Percentiles rank a stretch among this genome's conserved stretches.
Conservation (phyloP, 78 protist genomes). For the Emiliania huxleyi region DNA sequence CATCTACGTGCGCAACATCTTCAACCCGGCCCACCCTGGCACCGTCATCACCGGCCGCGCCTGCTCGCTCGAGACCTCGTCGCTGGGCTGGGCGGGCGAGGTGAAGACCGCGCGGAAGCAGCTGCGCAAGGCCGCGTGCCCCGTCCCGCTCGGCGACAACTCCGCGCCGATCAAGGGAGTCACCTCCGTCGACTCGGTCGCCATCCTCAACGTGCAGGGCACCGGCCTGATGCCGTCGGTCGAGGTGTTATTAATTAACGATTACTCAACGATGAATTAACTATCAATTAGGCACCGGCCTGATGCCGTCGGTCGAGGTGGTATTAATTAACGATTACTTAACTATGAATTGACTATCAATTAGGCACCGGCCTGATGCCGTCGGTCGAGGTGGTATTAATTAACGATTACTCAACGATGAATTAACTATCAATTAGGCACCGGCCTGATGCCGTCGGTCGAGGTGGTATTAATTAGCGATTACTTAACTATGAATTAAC, state of each 20-base stretch:
- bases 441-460: too few relatives aligned
- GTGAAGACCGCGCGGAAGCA: not conserved
- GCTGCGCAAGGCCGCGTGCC: not conserved
- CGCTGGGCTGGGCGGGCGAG: not conserved
- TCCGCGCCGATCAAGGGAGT: not conserved
- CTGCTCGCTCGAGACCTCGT: not conserved
- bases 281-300: too few relatives aligned
- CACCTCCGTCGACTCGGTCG: not conserved
- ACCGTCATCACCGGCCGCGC: constrained; percentile 19
- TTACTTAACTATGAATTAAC: too few relatives aligned
- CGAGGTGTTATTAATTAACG: not conserved
- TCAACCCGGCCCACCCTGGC: constrained; percentile 21
- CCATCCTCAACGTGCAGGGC: constrained; percentile 21
- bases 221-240: not conserved
- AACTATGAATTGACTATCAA: too few relatives aligned
- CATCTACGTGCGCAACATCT: constrained; percentile 3
- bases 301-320: too few relatives aligned
- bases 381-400: too few relatives aligned
- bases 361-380: too few relatives aligned
- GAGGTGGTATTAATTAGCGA: too few relatives aligned
- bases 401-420: too few relatives aligned
- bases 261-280: too few relatives aligned
- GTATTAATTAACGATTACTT: too few relatives aligned
- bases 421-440: too few relatives aligned
- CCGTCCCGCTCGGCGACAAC: not conserved